Percentiles rank a stretch among this genome's conserved stretches.
Evolutionary conservation across 1,284 basidiomycete species (phyloP).

Genomic region (Naganishia liquefaciens): DNA sequence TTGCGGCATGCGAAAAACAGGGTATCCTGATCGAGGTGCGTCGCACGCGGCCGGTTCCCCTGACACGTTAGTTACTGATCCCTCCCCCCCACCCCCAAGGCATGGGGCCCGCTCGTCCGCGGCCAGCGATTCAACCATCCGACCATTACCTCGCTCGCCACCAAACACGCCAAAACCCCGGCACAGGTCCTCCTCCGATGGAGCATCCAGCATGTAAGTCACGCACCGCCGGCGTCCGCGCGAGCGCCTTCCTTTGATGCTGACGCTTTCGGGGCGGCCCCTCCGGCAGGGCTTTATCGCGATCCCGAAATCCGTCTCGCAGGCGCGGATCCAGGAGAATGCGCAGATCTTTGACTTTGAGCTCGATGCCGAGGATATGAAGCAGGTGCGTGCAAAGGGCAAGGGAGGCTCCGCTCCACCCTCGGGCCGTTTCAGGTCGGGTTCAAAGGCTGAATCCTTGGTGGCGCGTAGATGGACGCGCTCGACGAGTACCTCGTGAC

Average conservation of each 20-base stretch:
- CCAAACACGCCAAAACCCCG: constrained; percentile 47
- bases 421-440: neutral
- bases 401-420: too few species aligned
- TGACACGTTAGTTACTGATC: neutral
- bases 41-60: constrained; percentile 3
- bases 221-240: constrained; percentile 19
- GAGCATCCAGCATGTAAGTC: constrained; percentile 57
- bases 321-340: constrained; percentile 57
- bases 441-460: neutral
- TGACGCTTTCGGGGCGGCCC: constrained; percentile 27
- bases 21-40: constrained; percentile 56
- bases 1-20: constrained; percentile 54
- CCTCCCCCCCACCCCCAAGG: constrained; percentile 38
- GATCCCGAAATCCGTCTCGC: constrained; percentile 58
- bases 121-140: constrained; percentile 55
- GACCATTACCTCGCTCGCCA: constrained; percentile 47
- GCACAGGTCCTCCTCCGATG: constrained; percentile 60
- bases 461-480: constrained; percentile 41
- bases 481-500: constrained; percentile 54
- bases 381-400: constrained; percentile 40
- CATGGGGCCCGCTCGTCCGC: constrained; percentile 57
- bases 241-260: constrained; percentile 37
- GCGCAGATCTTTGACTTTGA: constrained; percentile 57
- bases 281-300: constrained; percentile 51
- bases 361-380: constrained; percentile 55